Conservation (phyloP, 2,329 filamentous ascomycete species). For the Esteya vermicola region DNA sequence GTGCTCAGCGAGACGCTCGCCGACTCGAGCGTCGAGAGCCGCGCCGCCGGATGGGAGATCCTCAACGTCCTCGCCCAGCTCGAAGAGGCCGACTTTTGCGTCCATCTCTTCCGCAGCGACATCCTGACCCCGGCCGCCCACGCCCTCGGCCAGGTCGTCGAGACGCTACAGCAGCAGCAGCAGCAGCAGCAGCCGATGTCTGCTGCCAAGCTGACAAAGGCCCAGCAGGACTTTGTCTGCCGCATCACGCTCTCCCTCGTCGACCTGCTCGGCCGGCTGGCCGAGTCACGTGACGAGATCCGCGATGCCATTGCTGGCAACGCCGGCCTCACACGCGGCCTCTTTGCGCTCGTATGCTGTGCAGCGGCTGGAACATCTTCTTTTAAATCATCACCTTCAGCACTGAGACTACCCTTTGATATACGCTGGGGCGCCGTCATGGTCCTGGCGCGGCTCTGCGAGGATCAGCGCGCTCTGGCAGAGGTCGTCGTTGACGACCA, state of each 20-base stretch:
- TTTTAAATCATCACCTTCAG: no score
- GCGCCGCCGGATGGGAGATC: conserved; percentile 54
- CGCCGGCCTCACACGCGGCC: conserved; percentile 32
- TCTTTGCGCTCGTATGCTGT: conserved; percentile 43
- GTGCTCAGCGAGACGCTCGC: conserved; percentile 50
- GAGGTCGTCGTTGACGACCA: conserved; percentile 37
- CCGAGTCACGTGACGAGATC: conserved; percentile 47
- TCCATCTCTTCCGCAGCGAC: conserved; percentile 49
- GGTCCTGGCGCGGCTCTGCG: conserved; percentile 42
- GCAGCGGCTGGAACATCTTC: no score
- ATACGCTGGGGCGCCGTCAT: conserved; percentile 34
- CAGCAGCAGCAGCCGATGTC: no score
- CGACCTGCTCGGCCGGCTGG: conserved; percentile 36
- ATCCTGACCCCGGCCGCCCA: conserved; percentile 45
- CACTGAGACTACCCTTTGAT: conserved; percentile 23
- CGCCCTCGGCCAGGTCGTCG: conserved; percentile 27
- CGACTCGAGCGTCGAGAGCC: conserved; percentile 47
- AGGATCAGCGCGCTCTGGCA: conserved; percentile 33
- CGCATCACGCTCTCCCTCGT: conserved; percentile 39
- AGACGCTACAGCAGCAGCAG: conserved; percentile 24
- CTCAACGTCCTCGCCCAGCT: conserved; percentile 45
- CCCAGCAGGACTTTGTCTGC: conserved; percentile 38
- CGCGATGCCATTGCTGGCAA: conserved; percentile 37
- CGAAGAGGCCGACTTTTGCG: conserved; percentile 52
- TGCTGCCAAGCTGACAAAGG: conserved; percentile 31